Evolutionary conservation across 2,329 filamentous ascomycete species (phyloP).

Genomic region (Fusarium drepaniforme): DNA sequence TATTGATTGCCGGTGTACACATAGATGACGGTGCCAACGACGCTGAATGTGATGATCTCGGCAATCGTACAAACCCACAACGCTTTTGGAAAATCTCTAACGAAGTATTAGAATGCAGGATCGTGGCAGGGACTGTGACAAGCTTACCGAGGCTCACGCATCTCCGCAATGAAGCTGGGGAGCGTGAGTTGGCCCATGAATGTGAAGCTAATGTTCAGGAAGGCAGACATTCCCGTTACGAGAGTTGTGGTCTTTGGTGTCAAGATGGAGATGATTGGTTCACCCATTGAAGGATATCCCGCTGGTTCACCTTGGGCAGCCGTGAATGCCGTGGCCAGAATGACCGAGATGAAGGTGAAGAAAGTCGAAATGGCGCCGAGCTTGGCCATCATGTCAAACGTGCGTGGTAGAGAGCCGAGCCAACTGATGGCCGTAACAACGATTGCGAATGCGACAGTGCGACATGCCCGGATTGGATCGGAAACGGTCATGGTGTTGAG

Average conservation of each 20-base stretch:
- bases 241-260: conserved; percentile 80
- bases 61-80: conserved; percentile 90
- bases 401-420: conserved; percentile 84
- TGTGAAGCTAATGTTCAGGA: conserved; percentile 95
- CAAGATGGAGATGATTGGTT: conserved; percentile 75
- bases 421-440: conserved; percentile 81
- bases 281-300: conserved; percentile 69
- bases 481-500: conserved; percentile 86
- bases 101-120: conserved; percentile 51
- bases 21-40: conserved; percentile 85
- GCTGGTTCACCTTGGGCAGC: conserved; percentile 80
- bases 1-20: conserved; percentile 89
- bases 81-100: conserved; percentile 88
- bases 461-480: conserved; percentile 70
- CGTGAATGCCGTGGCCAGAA: conserved; percentile 86
- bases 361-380: conserved; percentile 82
- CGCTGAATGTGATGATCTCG: conserved; percentile 85
- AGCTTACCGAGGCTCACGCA: conserved; percentile 71
- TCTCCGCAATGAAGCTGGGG: conserved; percentile 94
- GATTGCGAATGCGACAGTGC: conserved; percentile 83
- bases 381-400: conserved; percentile 83
- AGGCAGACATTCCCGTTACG: conserved; percentile 84
- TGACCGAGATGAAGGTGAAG: conserved; percentile 90
- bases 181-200: conserved; percentile 96
- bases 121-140: accelerated